Conservation (phyloP, 331 rosid genomes). For the Arachis monticola region DNA sequence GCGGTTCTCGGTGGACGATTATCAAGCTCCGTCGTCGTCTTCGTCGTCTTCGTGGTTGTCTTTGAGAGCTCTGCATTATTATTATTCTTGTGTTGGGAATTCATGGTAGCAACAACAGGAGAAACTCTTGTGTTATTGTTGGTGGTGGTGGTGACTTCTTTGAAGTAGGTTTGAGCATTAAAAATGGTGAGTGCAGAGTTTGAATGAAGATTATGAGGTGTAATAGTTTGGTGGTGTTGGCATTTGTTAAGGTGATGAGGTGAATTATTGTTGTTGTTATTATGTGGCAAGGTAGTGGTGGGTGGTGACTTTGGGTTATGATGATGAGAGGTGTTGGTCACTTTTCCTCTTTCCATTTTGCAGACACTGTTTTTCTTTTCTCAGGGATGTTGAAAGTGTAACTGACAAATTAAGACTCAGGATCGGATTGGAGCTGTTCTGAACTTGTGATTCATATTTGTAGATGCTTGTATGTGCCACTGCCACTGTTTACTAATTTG, state of each 20-base stretch:
- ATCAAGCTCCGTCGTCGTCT: no score
- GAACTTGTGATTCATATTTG: slow-evolving; percentile 1
- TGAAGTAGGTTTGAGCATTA: slow-evolving; percentile 69
- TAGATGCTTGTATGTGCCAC: slow-evolving; percentile 13
- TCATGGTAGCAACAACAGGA: slow-evolving; percentile 40
- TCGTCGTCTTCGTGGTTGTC: no score
- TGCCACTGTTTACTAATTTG: neutral
- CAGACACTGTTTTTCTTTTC: neutral
- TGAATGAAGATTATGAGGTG: slow-evolving; percentile 13
- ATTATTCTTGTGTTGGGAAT: slow-evolving; percentile 27
- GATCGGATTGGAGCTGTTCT: no score
- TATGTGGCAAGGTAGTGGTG: slow-evolving; percentile 33
- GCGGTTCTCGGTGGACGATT: no score
- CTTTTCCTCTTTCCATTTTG: slow-evolving; percentile 52
- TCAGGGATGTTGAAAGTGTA: neutral
- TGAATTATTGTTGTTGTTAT: no score
- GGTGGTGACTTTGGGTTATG: slow-evolving; percentile 41
- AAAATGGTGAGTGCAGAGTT: slow-evolving; percentile 57
- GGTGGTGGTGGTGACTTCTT: slow-evolving; percentile 46
- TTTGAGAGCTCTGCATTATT: slow-evolving; percentile 22
- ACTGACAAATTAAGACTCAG: slow-evolving; percentile 6
- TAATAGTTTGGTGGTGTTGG: no score
- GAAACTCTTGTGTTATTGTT: slow-evolving; percentile 42
- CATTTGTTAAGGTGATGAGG: neutral
- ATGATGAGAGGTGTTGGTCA: slow-evolving; percentile 41